Evolutionary conservation across 169 alveolate species (phyloP).

Genomic region (Eimeria nieschulzi): DNA sequence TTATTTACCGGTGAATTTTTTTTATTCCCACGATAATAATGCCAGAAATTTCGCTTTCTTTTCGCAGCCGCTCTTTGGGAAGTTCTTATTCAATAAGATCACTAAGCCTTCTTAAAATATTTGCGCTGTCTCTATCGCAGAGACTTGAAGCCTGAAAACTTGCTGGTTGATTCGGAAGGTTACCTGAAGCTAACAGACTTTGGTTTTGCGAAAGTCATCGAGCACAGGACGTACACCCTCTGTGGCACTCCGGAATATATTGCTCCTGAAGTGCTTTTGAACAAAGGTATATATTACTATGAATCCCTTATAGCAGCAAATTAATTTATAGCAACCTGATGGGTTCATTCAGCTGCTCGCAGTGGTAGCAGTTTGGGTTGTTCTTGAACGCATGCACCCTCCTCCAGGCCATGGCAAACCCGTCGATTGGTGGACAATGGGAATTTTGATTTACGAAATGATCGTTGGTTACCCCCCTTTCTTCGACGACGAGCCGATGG

Average conservation of each 20-base stretch:
- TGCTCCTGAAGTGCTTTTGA: conserved; percentile 99
- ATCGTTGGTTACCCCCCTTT: conserved; percentile 95
- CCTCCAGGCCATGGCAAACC: conserved; percentile 93
- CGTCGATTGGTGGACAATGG: conserved; percentile 99
- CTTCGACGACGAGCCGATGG: conserved; percentile 97
- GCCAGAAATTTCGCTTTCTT: not conserved
- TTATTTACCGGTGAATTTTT: conserved; percentile 86
- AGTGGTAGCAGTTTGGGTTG: not conserved
- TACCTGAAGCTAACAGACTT: conserved; percentile 98
- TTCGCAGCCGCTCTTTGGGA: no score
- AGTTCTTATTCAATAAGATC: not conserved
- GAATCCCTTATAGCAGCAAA: not conserved
- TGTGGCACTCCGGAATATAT: conserved; percentile 99
- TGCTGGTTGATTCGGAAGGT: conserved; percentile 97
- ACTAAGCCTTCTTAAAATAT: not conserved
- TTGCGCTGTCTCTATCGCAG: conserved; percentile 68
- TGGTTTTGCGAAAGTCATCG: conserved; percentile 99
- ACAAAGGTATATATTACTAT: conserved; percentile 81
- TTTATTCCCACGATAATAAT: not conserved
- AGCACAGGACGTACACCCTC: conserved; percentile 97
- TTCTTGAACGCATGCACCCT: not conserved
- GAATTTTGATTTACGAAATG: conserved; percentile 75
- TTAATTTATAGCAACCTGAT: not conserved
- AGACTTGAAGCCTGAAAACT: conserved; percentile 97
- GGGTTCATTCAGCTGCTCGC: not conserved